Evolutionary conservation across 148 eudicot genomes (phyloP), one percentile per base, ranked within the genome.

Genomic region (Agrostemma githago): DNA sequence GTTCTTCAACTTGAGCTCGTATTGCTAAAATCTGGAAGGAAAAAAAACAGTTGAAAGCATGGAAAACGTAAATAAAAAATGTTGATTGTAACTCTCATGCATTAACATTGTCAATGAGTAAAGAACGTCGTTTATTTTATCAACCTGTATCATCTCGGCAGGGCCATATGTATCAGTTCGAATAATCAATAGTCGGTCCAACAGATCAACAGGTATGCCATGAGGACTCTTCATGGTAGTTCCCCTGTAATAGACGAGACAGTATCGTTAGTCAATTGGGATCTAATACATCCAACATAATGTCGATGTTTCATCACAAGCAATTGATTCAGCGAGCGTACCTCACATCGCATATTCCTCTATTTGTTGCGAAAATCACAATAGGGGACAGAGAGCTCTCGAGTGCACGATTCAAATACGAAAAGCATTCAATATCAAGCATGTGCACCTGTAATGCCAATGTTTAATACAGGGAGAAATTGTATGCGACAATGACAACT

Each of bases 401-500:
- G 61, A 96, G 78, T 39, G 97, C 97, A 74, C 96, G 97, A 64
- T 96, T 96, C 82, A 96, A 76, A 81, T 92, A 96, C 26, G 99
- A 96, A 84, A 96, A 96, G 80, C 99, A 96, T 79, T 90, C 97
- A 76, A 92, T 90, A 73, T 96, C 99, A 84, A 96, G 90, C 99
- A 96, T 92, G 80, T 92, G 97, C 10, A 92, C 99, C 99, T 96
- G 86, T 62, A 75, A 58, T 5, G 14, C 21, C 53, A 63, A 21
- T 42, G 63, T 62, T 62, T 59, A 15, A 40, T 48, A 58, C 57
- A 68, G 16, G 40, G 58, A 48, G 59, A 65, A 76, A 66, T 10
- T 48, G 60, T 60, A 53, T 62, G n/a, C 9, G 10, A 60, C 63
- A 78, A 56, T 71, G 71, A 17, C 42, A n/a, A 44, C 34, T 34